Evolutionary conservation across 306 rosid species (phyloP).

Genomic region (Aeschynomene evenia): DNA sequence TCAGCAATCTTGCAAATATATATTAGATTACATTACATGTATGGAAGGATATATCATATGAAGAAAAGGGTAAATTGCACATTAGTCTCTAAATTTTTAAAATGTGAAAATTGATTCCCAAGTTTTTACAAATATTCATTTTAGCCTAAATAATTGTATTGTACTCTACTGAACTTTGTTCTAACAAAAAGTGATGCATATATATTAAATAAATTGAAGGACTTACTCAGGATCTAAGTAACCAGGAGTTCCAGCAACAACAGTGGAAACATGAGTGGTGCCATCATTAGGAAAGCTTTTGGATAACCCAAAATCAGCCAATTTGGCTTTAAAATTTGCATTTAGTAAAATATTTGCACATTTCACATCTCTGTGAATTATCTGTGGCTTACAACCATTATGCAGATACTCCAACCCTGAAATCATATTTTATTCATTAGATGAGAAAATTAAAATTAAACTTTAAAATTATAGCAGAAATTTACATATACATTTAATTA

Average conservation of each 20-base stretch:
- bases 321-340: conserved; percentile 9
- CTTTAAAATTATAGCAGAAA: neutral
- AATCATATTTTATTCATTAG: neutral
- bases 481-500: no score
- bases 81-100: no score
- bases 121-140: no score
- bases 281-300: neutral
- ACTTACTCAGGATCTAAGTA: conserved; percentile 53
- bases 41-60: no score
- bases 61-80: no score
- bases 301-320: neutral
- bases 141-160: no score
- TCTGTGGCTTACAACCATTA: conserved; percentile 36
- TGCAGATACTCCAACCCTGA: conserved; percentile 33
- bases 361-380: conserved; percentile 46
- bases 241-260: conserved; percentile 50
- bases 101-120: no score
- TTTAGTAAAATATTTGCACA: neutral
- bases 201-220: neutral
- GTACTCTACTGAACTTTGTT: no score
- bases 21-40: no score
- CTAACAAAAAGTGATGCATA: no score
- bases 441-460: neutral
- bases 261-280: conserved; percentile 27
- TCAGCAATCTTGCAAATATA: no score